Evolutionary conservation across 371 early-diverging fungal species (phyloP), one percentile per base, ranked within the genome.

Genomic region (Mucor sp.): DNA sequence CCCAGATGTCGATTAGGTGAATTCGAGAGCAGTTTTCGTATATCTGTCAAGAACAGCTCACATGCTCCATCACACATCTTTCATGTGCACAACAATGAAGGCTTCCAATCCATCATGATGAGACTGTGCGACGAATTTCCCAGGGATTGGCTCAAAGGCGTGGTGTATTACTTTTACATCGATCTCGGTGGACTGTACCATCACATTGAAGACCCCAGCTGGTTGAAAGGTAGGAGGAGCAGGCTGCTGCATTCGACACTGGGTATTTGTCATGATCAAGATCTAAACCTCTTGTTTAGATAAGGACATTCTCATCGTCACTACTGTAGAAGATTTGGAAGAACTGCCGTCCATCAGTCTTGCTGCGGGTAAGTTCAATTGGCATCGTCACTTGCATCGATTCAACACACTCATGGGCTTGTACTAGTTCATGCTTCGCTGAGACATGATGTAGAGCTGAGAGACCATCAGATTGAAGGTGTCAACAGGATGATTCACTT

Each of bases 151-250:
- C 25, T 28, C 33, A 60, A 28, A 11, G 67, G 71, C 6, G 58
- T 53, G 0, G 62, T 69, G 0, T 81, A 81, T 48, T 72, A 77
- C 19, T 76, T 81, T 58, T 81, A 81, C 58, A 55, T 78, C 39
- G 81, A 81, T 47, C 58, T 81, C 17, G 81, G 81, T 48, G 81
- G 81, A 14, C 7, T 63, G 7, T 81, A 78, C 47, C 77, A 78
- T 41, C 28, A 62, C 14, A 65, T 72, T n/a, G 79, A 81, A 14
- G 70, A 75, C 19, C 23, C 70, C 6, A 68, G 62, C 19, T 81
- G 81, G 81, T 39, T 81, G 21, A 65, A 77, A 74, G 80, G 80
- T 77, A 65, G 65, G 6, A 6, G n/a, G 6, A n/a, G n/a, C n/a
- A n/a, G n/a, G n/a, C n/a, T 30, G 30, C 30, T 30, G 30, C 50